Conservation (phyloP, 2,329 filamentous ascomycete genomes). For the Phoma sp. region DNA sequence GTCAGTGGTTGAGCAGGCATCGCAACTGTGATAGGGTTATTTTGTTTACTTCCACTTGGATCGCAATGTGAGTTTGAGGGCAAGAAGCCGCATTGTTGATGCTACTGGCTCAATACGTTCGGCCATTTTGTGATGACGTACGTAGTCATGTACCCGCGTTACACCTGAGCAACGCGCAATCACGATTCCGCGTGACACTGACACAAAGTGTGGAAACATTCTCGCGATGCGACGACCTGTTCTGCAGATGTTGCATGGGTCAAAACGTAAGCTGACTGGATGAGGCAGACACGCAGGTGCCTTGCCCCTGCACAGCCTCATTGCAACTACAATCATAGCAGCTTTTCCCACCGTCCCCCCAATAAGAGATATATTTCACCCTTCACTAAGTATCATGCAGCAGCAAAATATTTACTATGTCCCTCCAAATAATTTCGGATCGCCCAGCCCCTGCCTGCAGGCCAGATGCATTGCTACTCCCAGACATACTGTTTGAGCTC, state of each 20-base stretch:
- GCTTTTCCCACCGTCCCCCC: neutral
- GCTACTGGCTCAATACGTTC: neutral
- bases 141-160: slow-evolving; percentile 27
- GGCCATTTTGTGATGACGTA: slow-evolving; percentile 23
- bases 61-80: neutral
- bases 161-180: slow-evolving; percentile 22
- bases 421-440: neutral
- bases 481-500: slow-evolving; percentile 2
- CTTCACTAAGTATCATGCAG: neutral
- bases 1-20: slow-evolving; percentile 25
- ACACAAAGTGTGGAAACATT: neutral
- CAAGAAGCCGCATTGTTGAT: neutral
- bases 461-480: neutral
- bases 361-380: neutral
- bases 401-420: neutral
- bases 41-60: too few species aligned
- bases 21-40: neutral
- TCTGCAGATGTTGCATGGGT: too few species aligned
- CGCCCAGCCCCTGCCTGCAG: neutral
- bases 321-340: neutral
- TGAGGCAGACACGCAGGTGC: neutral
- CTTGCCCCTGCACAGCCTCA: neutral
- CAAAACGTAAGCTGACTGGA: neutral
- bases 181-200: slow-evolving; percentile 14
- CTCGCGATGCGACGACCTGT: neutral